Evolutionary conservation across 169 alveolate genomes (phyloP), one percentile per base, ranked within the genome.

Genomic region (Plasmodium ovale): DNA sequence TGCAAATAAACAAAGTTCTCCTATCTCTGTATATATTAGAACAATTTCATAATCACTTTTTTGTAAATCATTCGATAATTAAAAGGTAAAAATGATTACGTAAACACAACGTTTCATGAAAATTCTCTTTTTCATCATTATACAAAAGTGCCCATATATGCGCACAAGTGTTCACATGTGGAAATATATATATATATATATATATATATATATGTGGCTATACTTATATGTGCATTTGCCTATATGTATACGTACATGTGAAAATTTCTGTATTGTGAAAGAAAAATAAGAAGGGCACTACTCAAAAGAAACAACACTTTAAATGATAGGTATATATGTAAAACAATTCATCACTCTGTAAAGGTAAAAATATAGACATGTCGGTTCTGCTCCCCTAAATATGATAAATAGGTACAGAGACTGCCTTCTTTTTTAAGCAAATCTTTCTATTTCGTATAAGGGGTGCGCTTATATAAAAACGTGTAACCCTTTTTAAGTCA

Each of bases 41-140:
- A 68, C 79, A 68, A 68, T 12, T 53, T 35, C 27, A 68, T 37
- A 68, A 68, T 68, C 64, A 68, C 60, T 25, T 68, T 68, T 21
- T 35, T 42, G 29, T 35, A 29, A 42, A 68, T 31, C 19, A 47
- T 37, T 68, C 60, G 23, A 68, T 16, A 37, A 37, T 68, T 25
- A 14, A 68, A 53, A 42, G 59, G 62, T 23, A 68, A 6, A 16
- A 19, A 12, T 62, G 27, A 27, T 19, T 27, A 27, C 21, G 27
- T 23, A 29, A 33, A 9, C 4, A 33, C 35, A 42, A 27, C 6
- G 25, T 23, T 16, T 68, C 42, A 25, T 6, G 2, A 53, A 29
- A 68, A 21, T 68, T 37, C 37, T 37, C 59, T 53, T 33, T 44
- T 68, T 68, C 6, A 68, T 39, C 16, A 42, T 31, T 21, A 68